These are phyloP conservation scores for Ceratobasidium sp. DNA, from an alignment of 1,284 basidiomycete species.

Conservation along the genomic window DNA sequence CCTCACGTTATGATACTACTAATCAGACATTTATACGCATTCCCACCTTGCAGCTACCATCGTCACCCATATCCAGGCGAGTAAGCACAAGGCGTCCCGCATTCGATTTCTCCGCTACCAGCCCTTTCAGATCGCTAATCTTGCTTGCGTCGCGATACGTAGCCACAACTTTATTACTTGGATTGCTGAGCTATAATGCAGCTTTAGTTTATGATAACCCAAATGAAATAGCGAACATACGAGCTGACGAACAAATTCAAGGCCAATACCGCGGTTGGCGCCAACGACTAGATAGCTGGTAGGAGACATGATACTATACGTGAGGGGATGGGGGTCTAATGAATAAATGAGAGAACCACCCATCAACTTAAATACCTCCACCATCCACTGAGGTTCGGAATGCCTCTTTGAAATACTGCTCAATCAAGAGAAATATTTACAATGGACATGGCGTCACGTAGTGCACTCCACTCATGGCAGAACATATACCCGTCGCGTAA, in stretches of 20 bases:
- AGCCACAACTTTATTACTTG: background rate
- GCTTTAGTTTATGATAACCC: background rate
- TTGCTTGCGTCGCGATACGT: slow-evolving; percentile 24
- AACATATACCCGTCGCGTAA: too few relatives aligned
- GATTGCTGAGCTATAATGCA: slow-evolving; percentile 1
- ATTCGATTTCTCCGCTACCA: background rate
- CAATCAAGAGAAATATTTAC: too few relatives aligned
- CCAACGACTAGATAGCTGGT: slow-evolving; percentile 9
- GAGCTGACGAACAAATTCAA: slow-evolving; percentile 17
- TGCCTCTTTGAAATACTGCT: too few relatives aligned
- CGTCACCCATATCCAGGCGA: slow-evolving; percentile 21
- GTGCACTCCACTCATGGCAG: too few relatives aligned
- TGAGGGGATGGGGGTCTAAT: too few relatives aligned
- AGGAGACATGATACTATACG: background rate
- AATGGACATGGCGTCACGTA: too few relatives aligned
- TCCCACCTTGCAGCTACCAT: slow-evolving; percentile 12
- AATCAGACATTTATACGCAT: background rate
- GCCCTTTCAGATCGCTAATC: slow-evolving; percentile 44
- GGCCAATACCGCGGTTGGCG: slow-evolving; percentile 25
- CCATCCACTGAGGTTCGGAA: too few relatives aligned
- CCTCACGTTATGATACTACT: background rate
- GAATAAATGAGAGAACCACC: too few relatives aligned
- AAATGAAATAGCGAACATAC: background rate
- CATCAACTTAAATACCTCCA: too few relatives aligned
- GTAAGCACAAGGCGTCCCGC: background rate